These are phyloP conservation scores for Paraglomus brasilianum DNA, from an alignment of 192 early-diverging fungal genomes.

Conservation along the genomic window DNA sequence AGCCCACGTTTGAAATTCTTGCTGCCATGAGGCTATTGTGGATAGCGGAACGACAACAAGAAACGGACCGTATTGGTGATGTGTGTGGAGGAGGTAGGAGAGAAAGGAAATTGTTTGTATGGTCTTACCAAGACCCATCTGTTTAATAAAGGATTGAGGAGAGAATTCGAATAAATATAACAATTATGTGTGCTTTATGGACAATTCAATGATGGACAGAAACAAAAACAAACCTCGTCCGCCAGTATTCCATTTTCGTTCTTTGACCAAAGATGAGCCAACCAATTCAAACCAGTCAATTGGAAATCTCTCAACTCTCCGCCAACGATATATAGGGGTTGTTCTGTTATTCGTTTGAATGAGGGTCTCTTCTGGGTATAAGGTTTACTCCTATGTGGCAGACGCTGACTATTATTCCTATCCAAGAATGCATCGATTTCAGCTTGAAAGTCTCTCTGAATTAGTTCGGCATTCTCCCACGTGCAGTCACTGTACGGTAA, in stretches of 20 bases:
- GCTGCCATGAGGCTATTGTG: slow-evolving; percentile 92
- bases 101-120: slow-evolving; percentile 95
- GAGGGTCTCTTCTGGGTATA: slow-evolving; percentile 62
- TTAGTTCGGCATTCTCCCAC: slow-evolving; percentile 77
- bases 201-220: slow-evolving; percentile 91
- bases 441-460: slow-evolving; percentile 67
- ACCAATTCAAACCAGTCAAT: slow-evolving; percentile 94
- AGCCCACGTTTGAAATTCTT: slow-evolving; percentile 95
- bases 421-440: slow-evolving; percentile 87
- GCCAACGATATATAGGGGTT: slow-evolving; percentile 80
- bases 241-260: slow-evolving; percentile 97
- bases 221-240: slow-evolving; percentile 92
- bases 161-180: slow-evolving; percentile 86
- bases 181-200: slow-evolving; percentile 81
- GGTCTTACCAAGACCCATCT: slow-evolving; percentile 93
- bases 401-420: slow-evolving; percentile 63
- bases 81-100: slow-evolving; percentile 81
- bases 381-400: slow-evolving; percentile 71
- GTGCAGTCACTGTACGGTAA: slow-evolving; percentile 86
- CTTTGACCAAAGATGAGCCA: slow-evolving; percentile 91
- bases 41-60: slow-evolving; percentile 96
- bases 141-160: slow-evolving; percentile 33
- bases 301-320: slow-evolving; percentile 96
- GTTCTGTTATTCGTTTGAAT: slow-evolving; percentile 74
- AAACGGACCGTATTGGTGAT: slow-evolving; percentile 88